These are phyloP conservation scores for Talaromyces sp. DNA, from an alignment of 2,329 filamentous ascomycete species.

Conservation along the genomic window DNA sequence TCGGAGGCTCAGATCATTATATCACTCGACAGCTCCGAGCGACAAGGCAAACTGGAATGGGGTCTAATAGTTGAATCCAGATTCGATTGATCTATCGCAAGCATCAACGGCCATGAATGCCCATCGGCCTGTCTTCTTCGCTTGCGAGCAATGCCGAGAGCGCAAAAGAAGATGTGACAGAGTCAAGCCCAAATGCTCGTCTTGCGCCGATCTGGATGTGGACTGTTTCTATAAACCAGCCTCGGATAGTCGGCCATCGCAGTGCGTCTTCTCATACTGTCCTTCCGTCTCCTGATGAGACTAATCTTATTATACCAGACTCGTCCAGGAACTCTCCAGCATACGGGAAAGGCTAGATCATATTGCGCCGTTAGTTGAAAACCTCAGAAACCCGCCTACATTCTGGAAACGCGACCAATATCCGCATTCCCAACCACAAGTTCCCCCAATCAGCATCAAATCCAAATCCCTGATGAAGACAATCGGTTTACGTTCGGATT, in stretches of 20 bases:
- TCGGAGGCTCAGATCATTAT: slow-evolving; percentile 6
- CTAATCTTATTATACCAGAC: slow-evolving; percentile 1
- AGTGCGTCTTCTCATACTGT: neutral
- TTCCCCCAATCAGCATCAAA: neutral
- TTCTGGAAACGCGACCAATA: neutral
- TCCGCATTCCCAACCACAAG: neutral
- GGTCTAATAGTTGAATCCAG: neutral
- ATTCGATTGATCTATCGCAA: neutral
- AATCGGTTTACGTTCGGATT: neutral
- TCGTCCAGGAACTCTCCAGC: neutral
- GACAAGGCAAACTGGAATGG: neutral
- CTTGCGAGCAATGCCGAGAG: slow-evolving; percentile 6
- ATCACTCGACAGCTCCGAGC: neutral
- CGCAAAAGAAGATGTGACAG: slow-evolving; percentile 7
- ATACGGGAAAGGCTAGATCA: slow-evolving; percentile 2
- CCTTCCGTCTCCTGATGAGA: neutral
- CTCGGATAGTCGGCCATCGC: neutral
- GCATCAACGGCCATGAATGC: neutral
- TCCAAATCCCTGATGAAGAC: neutral
- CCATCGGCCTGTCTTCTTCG: neutral
- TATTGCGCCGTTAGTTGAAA: slow-evolving; percentile 1
- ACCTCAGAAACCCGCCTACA: slow-evolving; percentile 1
- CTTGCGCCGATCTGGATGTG: neutral
- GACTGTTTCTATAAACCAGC: slow-evolving; percentile 5
- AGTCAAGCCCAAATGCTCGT: neutral